Base-by-base conservation (phyloP, 1,139 yeast genomes). In the Candida sp. region DNA sequence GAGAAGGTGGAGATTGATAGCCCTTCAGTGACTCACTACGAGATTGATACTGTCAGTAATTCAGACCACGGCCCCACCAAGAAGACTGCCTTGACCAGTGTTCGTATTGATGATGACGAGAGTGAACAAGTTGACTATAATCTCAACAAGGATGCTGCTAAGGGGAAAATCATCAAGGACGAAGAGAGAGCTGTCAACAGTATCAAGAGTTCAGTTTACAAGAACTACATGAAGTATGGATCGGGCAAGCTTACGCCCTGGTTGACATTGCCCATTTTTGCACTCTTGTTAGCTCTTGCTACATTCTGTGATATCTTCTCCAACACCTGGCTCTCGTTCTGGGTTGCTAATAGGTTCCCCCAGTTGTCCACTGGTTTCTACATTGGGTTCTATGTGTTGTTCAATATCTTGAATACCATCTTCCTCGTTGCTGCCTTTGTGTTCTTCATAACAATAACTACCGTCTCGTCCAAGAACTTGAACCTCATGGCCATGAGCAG, bases 271-370 rank as follows among this genome's bases (percentile, higher is more conserved):
- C 43, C 49, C 7, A 31, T 56, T 7, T 51, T 57, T 42, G 42
- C 53, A 2, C n/a, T 51, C 7, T 56, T 61, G 39, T 62, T 64
- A 70, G 55, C 72, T 4, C 65, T 80, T 5, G 58, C 83, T 9
- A 81, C 91, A 0, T 90, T 89, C 62, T 75, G 80, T 54, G 79
- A 76, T 48, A 67, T 89, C 39, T 88, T 90, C 63, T 78, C 89
- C 35, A 88, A 88, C 59, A 86, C 87, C 23, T 92, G 97, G 96
- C 75, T 92, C 54, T 86, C 97, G 0, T 92, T 83, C 67, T 92
- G 98, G 98, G 78, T 88, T 3, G 80, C 78, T 23, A 49, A 74
- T 48, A 85, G 81, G 63, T 90, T 87, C 61, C 52, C 62, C 1
- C 63, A 62, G 17, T 70, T 78, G 47, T 57, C 81, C 1, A 72